Evolutionary conservation across 1,139 yeast genomes (phyloP), one percentile per base, ranked within the genome.

Genomic region (Pichiaceae sp.): DNA sequence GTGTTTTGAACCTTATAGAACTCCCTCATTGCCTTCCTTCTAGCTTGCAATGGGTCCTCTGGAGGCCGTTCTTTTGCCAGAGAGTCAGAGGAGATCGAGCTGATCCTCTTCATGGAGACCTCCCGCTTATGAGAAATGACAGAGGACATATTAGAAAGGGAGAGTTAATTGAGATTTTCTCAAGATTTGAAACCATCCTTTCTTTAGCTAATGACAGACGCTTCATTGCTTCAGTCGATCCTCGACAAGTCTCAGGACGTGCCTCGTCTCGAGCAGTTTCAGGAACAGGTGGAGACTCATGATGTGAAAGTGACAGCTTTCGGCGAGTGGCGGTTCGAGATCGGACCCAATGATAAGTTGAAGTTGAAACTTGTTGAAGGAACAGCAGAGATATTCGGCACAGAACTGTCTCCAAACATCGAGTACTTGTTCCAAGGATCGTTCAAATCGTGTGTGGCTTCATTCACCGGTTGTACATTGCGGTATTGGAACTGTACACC

Each of bases 301-400:
- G 15, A 30, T 17, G 29, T 45, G 25, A 47, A 53, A 16, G 59
- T 78, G 3, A 66, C 72, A 0, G 61, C 67, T 3, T 63, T 66
- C 17, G 62, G 72, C n/a, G 96, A 87, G 61, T 89, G 96, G 96
- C 66, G 95, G 42, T 71, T 86, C 41, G 95, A 86, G 52, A 75
- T 85, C 2, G 79, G 77, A 0, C 65, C 70, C 43, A 77, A 71
- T 35, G 64, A 76, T 6, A 66, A 66, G 27, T 53, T 87, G 34
- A 66, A 66, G n/a, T 53, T 86, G 26, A 76, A 68, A 45, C 69
- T 82, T 26, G 34, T 61, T 3, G 62, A 66, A 6, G 98, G 98
- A 2, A 69, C 79, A 2, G 96, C 85, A 2, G 98, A 91, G 59
- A 71, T 89, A 16, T 86, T 83, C 60, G 98, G 98, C 18, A 86